Evolutionary conservation across 2,329 filamentous ascomycete species (phyloP).

Genomic region (Sporothrix phasma): DNA sequence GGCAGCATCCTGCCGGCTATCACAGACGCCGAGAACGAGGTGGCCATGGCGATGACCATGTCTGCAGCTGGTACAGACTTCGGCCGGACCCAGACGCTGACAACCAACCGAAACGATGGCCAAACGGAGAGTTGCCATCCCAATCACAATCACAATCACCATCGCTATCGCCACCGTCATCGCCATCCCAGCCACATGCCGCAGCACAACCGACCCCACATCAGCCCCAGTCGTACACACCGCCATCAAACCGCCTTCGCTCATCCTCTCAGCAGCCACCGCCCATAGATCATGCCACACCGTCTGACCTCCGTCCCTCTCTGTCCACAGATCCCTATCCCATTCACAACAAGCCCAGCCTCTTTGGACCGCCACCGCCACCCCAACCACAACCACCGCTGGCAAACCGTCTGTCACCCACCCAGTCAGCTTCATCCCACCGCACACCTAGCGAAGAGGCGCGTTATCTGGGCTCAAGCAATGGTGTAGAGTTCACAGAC

Average conservation of each 20-base stretch:
- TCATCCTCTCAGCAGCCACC: not conserved
- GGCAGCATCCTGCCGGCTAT: not conserved
- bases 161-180: not conserved
- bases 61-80: not conserved
- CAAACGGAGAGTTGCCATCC: too few species aligned
- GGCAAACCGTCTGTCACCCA: not conserved
- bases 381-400: not conserved
- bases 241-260: not conserved
- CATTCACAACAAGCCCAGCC: not conserved
- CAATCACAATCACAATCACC: not conserved
- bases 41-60: not conserved
- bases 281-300: not conserved
- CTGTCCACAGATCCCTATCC: not conserved
- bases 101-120: too few species aligned
- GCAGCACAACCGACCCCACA: not conserved
- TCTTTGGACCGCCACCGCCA: not conserved
- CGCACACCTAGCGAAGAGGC: constrained; percentile 4
- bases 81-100: not conserved
- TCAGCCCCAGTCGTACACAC: not conserved
- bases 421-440: not conserved
- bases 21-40: constrained; percentile 1
- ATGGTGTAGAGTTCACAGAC: constrained; percentile 8
- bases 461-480: constrained; percentile 5
- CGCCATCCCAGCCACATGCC: not conserved
- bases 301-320: not conserved